Evolutionary conservation across 2,329 filamentous ascomycete genomes (phyloP), one percentile per base, ranked within the genome.

Genomic region (Trichoderma sp.): DNA sequence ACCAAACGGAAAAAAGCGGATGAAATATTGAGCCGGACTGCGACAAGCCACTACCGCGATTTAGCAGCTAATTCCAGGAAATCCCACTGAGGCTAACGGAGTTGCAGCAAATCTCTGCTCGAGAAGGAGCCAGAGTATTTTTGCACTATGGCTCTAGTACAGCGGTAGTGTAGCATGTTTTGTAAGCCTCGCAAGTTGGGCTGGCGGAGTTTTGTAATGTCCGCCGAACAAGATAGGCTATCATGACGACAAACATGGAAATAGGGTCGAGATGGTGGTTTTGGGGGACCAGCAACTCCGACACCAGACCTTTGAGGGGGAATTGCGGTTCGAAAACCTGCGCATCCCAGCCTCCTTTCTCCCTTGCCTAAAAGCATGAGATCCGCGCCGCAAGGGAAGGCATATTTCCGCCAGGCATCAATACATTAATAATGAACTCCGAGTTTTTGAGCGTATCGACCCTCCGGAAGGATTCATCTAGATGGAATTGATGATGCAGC

Each of bases 201-300:
- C 63, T 55, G 57, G 67, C 57, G 67, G 67, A 62, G 57, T 53
- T 69, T 69, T 47, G 6, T 53, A 61, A 69, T 62, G 67, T 69
- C 67, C 67, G 67, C 67, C 67, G 36, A 30, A 36, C 15, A 13
- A 58, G 32, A 26, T 12, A 53, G 43, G 12, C 30, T 2, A 17
- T 55, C 47, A 17, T 59, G 39, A 61, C 55, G 43, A 50, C 43
- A 8, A 8, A 20, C 43, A 20, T 53, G 20, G 34, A 43, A 28
- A 32, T 15, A 55, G 28, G 26, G 36, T 34, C 30, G 36, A 36
- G 30, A 53, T 53, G 32, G 55, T 30, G 47, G 39, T 43, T 43
- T 53, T 23, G 11, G 5, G 47, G 47, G 55, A 36, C 23, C 53
- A 57, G 50, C 28, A 65, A 65, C 47, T 65, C 63, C 63, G 63